Base-by-base conservation (phyloP, 2,329 filamentous ascomycete species). In the Ramularia collo-cygni region DNA sequence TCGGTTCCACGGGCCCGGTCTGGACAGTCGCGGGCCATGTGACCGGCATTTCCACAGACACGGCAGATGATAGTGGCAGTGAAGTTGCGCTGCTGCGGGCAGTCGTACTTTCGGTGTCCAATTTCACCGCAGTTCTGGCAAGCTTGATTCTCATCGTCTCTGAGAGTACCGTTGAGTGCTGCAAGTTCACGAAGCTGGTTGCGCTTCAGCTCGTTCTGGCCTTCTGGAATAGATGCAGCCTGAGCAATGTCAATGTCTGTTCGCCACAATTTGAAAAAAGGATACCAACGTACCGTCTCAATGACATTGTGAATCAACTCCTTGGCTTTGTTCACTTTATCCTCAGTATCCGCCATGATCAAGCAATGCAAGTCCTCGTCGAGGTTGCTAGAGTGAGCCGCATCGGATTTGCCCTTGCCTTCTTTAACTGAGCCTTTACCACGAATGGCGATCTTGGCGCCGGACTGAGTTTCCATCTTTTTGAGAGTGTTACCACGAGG, bases 381-480 rank as follows among this genome's bases (percentile, higher is more conserved):
- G 76, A 98, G 92, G 75, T 98, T 98, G 77, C 92, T 96, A 66
- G 90, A 88, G 69, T 98, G 92, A 71, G 92, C 92, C 58, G 92
- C 92, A 67, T 98, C 92, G 71, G 92, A 96, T 55, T 92, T 88
- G 55, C 92, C 92, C 67, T 98, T 98, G 73, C 92, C 92, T 77
- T 98, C 92, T 70, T 98, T 98, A 64, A 98, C 92, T 58, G 92
- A 98, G 64, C 92, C 92, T 71, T 98, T 98, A 73, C 92, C 92
- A 69, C 92, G 90, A 63, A 98, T 98, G 55, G 92, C 92, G 72
- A 98, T 98, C 69, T 98, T 98, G 65, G 92, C 92, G 50, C 83
- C 83, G 42, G 92, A 98, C 70, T 98, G 89, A 61, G 83, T 79
- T 67, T 98, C 92, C 92, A 98, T 98, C 68, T 95, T 98, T 75